Conservation (phyloP, 1,284 basidiomycete genomes). For the Rhodotorula sp. region DNA sequence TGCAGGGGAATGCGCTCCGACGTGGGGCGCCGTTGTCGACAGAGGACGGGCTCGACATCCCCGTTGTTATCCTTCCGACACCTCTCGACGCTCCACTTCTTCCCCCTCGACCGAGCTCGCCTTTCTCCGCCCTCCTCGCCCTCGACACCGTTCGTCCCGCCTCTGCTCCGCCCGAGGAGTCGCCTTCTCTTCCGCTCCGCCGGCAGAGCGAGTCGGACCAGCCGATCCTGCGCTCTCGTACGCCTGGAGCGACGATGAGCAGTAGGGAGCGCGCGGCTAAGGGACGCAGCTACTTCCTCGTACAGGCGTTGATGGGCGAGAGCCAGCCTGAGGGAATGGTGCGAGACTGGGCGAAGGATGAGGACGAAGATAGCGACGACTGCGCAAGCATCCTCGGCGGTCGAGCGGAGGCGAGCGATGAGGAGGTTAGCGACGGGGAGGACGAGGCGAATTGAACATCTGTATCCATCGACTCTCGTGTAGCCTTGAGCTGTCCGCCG, state of each 20-base stretch:
- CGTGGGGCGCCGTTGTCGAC: too few relatives aligned
- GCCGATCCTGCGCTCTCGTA: not conserved
- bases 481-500: too few relatives aligned
- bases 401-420: not conserved
- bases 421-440: not conserved
- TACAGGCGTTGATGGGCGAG: conserved; percentile 32
- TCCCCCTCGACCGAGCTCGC: not conserved
- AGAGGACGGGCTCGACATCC: not conserved
- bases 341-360: conserved; percentile 23
- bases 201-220: conserved; percentile 6
- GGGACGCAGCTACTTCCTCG: conserved; percentile 25
- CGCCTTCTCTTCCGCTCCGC: conserved; percentile 2
- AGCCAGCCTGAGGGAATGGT: conserved; percentile 20
- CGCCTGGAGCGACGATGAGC: not conserved
- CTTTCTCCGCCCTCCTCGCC: not conserved
- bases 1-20: too few relatives aligned
- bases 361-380: conserved; percentile 9
- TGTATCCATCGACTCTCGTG: too few relatives aligned
- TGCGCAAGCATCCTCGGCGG: not conserved
- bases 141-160: not conserved
- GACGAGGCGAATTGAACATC: not conserved
- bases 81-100: not conserved
- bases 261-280: conserved; percentile 18
- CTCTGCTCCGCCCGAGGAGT: not conserved
- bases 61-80: not conserved